These are phyloP conservation scores for Hymenoscyphus albidus DNA, from an alignment of 2,329 filamentous ascomycete species.

Conservation along the genomic window DNA sequence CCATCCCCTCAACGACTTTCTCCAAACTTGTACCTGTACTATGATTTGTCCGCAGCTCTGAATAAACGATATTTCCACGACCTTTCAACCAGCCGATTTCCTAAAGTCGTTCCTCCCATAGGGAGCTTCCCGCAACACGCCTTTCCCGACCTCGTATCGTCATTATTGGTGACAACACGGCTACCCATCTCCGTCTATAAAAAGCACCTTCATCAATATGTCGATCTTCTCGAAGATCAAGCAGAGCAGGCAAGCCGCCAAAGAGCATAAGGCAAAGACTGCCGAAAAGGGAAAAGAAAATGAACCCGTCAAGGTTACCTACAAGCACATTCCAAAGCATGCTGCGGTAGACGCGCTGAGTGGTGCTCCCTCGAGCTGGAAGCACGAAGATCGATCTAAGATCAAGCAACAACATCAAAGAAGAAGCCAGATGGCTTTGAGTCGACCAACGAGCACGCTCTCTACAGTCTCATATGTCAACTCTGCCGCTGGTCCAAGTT, in stretches of 20 bases:
- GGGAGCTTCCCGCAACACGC: not conserved
- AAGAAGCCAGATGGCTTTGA: constrained; percentile 30
- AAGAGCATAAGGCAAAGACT: constrained; percentile 49
- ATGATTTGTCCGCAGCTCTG: not conserved
- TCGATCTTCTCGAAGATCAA: constrained; percentile 54
- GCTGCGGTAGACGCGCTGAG: constrained; percentile 55
- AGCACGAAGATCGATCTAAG: constrained; percentile 36
- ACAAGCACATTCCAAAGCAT: constrained; percentile 59
- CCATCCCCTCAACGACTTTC: not conserved
- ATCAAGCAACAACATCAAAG: constrained; percentile 33
- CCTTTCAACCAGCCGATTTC: not conserved
- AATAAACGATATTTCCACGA: not conserved
- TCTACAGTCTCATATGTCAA: constrained; percentile 24
- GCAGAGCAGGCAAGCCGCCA: constrained; percentile 51
- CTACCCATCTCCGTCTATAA: not conserved
- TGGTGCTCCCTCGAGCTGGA: constrained; percentile 51
- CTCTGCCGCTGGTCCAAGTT: constrained; percentile 16
- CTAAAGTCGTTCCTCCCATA: not conserved
- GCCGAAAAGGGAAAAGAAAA: constrained; percentile 44
- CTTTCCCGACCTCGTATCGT: not conserved
- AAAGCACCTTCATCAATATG: constrained; percentile 39
- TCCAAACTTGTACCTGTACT: not conserved
- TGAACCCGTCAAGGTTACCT: constrained; percentile 40
- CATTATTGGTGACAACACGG: not conserved
- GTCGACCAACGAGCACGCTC: constrained; percentile 26